Evolutionary conservation across 805 yeast species (phyloP), one percentile per base, ranked within the genome.

Genomic region (Grigorovia jiainica): DNA sequence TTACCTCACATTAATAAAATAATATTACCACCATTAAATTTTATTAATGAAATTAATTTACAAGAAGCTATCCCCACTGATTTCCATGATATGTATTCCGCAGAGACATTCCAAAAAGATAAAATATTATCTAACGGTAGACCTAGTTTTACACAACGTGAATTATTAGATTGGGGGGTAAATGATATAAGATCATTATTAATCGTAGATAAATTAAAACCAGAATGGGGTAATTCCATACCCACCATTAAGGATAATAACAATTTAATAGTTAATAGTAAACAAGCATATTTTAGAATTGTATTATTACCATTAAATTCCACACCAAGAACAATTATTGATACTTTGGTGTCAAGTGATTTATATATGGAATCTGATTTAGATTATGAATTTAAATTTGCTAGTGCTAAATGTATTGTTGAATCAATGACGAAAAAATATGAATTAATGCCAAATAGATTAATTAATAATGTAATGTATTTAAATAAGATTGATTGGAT

Each of bases 141-240:
- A 35, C 86, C 85, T 10, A 57, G 62, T 20, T 80, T 78, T 59
- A 78, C 86, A 0, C 73, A 72, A 46, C 64, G 87, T 41, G 76
- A 73, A 13, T 64, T 82, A 33, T 63, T 77, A 20, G 82, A 80
- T 57, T 82, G 90, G 90, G 78, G 73, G 38, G 54, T 79, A 39
- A 82, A 82, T 57, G 89, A 81, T 55, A 63, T 79, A 16, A 64
- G 90, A 35, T 78, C 87, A 1, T 58, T 81, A 23, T 61, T 82
- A 30, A 77, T 82, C 21, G 66, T 78, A 18, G 72, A 68, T 25
- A 61, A 56, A 20, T 49, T 73, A 31, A 63, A 61, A 39, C 76
- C 76, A 5, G 78, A 73, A 51, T 81, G 87, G 86, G 63, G 67
- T 13, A 65, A 65, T 7, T 65, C 62, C 42, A 43, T 79, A 5